Base-by-base conservation (phyloP, 1,284 basidiomycete species). In the Pascua guehoae region DNA sequence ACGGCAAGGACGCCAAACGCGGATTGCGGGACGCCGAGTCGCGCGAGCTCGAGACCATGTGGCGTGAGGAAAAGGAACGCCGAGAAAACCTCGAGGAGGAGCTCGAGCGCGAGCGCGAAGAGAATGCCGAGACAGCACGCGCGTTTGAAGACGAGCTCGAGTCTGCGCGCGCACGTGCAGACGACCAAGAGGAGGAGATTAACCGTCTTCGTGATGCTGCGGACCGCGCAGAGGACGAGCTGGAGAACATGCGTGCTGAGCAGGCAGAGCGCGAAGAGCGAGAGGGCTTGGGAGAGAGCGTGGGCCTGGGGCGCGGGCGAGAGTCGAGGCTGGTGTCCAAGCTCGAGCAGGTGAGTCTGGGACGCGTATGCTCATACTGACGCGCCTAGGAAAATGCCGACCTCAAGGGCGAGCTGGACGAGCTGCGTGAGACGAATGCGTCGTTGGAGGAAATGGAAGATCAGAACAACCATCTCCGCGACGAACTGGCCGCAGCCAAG, bases 71-170 rank as follows among this genome's bases (percentile, higher is more conserved):
- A 61, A 72, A 75, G 62, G 71, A 70, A 43, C 54, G 64, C 38
- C 43, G 71, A 24, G 57, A 58, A 42, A 57, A 58, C 1, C 60
- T 62, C 38, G 73, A 75, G 57, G 58, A 60, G 17, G 61, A 66
- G 38, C 41, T 70, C 2, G 62, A 56, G 47, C 51, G 50, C 36
- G 50, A 63, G 18, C 46, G 88, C 88, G 71, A 84, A 86, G 51
- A 86, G 86, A 58, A 81, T 0, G 41, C 87, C 87, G 71, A 84
- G 86, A 49, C 86, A 86, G 56, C 81, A 0, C 82, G 84, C 48
- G 82, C 84, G 52, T 79, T 89, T 39, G 84, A 87, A 71, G 82
- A 78, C 15, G 84, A 87, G 67, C 85, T 86, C 59, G 83, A 86
- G 41, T 83, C 85, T 9, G 80, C 88, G 9, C 70, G 69, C 40